Conservation (phyloP, 202 grass and related monocot genomes). For the Carex sylvatica region DNA sequence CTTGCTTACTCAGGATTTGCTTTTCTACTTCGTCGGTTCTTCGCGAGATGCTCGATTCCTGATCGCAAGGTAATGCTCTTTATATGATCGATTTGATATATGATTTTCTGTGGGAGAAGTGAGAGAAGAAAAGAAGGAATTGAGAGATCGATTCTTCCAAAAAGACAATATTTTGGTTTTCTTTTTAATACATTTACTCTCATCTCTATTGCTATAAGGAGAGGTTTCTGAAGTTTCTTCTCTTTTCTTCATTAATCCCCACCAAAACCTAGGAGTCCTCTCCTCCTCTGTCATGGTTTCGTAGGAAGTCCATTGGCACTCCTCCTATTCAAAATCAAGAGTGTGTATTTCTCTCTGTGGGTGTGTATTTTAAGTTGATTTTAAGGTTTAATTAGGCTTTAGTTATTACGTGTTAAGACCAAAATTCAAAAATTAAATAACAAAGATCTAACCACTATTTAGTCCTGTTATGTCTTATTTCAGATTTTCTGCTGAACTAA, state of each 20-base stretch:
- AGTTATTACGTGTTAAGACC: neutral
- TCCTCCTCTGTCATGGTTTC: neutral
- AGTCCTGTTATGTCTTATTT: neutral
- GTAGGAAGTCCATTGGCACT: neutral
- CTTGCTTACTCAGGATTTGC: neutral
- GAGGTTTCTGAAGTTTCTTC: neutral
- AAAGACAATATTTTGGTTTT: neutral
- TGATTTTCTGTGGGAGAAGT: neutral
- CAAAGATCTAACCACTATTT: slow-evolving; percentile 4
- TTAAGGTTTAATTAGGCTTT: neutral
- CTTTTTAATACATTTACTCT: neutral
- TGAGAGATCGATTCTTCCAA: neutral
- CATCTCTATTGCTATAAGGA: neutral
- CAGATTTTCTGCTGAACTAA: slow-evolving; percentile 23
- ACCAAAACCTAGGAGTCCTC: neutral
- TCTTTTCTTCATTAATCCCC: neutral
- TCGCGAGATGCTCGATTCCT: neutral
- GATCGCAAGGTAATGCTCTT: slow-evolving; percentile 7
- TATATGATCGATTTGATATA: neutral
- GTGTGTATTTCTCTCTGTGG: neutral
- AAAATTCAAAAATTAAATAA: neutral
- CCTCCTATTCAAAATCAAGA: neutral
- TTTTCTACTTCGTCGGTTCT: neutral
- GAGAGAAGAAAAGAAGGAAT: neutral
- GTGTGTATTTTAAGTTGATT: neutral